A percentile compares a stretch with the other conserved stretches of the same genome.
phyloP scores from a whole-genome alignment of 2,329 filamentous ascomycete genomes.

The Blastomyces parvus region DNA sequence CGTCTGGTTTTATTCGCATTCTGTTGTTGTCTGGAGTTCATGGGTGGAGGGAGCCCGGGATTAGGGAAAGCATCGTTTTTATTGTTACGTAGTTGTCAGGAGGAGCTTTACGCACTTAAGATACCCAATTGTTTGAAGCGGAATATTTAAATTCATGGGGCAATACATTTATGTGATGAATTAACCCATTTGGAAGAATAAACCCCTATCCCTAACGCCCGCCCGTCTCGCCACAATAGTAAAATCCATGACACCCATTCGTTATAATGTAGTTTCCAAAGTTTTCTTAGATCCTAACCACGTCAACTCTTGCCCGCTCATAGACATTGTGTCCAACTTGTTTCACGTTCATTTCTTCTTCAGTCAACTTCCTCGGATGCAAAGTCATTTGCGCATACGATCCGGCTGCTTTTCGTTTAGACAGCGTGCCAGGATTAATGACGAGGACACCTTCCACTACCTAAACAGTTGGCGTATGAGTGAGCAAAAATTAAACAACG shows the following conservation, averaged over 20 bases:
- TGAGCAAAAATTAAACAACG: not conserved
- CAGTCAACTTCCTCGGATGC: conserved; percentile 52
- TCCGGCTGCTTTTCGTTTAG: conserved; percentile 73
- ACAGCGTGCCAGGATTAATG: conserved; percentile 81
- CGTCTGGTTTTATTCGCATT: not conserved
- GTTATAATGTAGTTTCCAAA: not conserved
- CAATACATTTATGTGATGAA: not conserved
- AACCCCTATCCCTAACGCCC: not conserved
- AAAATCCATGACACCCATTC: conserved; percentile 1
- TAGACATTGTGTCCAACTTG: conserved; percentile 67
- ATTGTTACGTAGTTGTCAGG: not conserved
- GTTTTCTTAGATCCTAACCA: conserved; percentile 58
- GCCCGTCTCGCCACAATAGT: not conserved
- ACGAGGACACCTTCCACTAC: conserved; percentile 83
- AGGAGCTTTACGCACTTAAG: not conserved
- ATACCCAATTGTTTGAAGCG: conserved; percentile 3
- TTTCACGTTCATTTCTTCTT: conserved; percentile 48
- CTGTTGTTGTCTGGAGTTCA: not conserved
- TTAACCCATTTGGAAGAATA: not conserved
- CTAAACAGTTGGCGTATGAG: conserved; percentile 37
- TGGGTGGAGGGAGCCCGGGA: not conserved
- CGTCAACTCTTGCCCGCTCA: conserved; percentile 75
- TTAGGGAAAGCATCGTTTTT: not conserved
- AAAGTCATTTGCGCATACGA: conserved; percentile 76
- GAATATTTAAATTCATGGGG: not conserved